A percentile compares a stretch with the other conserved stretches of the same genome.
These are phyloP conservation scores for Pseudogymnoascus sp. DNA, from an alignment of 2,329 filamentous ascomycete genomes.

Conservation along the genomic window DNA sequence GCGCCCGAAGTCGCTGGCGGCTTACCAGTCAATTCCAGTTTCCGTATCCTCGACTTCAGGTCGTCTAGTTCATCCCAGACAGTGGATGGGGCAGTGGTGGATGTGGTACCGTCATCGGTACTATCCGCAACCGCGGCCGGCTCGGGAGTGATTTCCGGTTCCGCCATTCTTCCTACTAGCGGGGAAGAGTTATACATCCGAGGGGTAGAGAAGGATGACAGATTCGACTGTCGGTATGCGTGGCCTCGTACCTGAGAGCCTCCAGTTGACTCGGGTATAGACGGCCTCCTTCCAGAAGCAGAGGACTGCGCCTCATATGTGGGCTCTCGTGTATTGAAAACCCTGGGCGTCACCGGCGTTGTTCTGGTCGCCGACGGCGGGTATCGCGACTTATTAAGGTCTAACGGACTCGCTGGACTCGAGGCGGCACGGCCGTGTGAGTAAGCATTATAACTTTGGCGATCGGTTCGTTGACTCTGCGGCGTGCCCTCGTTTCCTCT, in stretches of 20 bases:
- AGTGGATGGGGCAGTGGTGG: conserved; percentile 81
- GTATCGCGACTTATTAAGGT: conserved; percentile 8
- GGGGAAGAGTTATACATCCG: conserved; percentile 48
- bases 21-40: conserved; percentile 83
- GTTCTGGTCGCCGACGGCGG: neutral
- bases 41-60: conserved; percentile 84
- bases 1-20: conserved; percentile 75
- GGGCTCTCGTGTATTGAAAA: neutral
- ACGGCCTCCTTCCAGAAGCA: neutral
- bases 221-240: conserved; percentile 28
- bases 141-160: conserved; percentile 34
- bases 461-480: neutral
- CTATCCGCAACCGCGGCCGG: conserved; percentile 48
- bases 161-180: conserved; percentile 42
- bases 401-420: neutral
- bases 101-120: conserved; percentile 72
- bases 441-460: neutral
- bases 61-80: conserved; percentile 98
- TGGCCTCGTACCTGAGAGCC: conserved; percentile 15
- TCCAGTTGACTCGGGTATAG: neutral
- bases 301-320: conserved; percentile 3
- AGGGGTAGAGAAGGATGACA: conserved; percentile 25
- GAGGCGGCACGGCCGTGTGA: neutral
- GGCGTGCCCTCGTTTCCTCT: neutral
- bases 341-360: neutral